Percentiles rank a stretch among this genome's conserved stretches.
Evolutionary conservation across 768 basidiomycete species (phyloP).

Genomic region (Mycena maculata): DNA sequence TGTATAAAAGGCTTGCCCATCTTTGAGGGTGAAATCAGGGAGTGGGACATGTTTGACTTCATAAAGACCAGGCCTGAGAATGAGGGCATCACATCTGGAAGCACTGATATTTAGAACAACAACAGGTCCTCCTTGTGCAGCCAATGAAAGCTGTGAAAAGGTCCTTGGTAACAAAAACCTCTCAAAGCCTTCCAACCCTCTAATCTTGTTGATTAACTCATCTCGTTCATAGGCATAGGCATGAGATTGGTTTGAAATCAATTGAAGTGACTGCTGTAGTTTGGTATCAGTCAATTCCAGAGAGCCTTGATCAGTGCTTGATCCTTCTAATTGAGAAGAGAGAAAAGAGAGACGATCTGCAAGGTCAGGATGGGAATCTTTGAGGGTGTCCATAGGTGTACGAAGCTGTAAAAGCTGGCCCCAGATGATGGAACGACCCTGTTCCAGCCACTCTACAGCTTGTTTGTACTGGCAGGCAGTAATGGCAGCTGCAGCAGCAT

Average conservation of each 20-base stretch:
- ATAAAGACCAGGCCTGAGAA: constrained; percentile 37
- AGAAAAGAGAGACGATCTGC: not conserved
- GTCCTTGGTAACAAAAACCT: constrained; percentile 43
- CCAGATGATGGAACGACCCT: constrained; percentile 41
- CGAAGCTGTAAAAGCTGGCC: constrained; percentile 33
- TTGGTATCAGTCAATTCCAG: not conserved
- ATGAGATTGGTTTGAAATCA: not conserved
- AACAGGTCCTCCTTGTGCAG: constrained; percentile 46
- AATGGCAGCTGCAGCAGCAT: constrained; percentile 13
- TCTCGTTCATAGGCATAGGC: not conserved
- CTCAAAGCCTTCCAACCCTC: constrained; percentile 42
- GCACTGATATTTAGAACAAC: constrained; percentile 49
- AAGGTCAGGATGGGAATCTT: not conserved
- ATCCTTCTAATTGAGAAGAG: not conserved
- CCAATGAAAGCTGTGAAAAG: constrained; percentile 31
- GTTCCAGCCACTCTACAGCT: constrained; percentile 42
- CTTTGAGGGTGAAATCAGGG: not conserved
- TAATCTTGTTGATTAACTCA: not conserved
- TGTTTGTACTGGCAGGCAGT: not conserved
- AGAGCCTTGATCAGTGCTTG: not conserved
- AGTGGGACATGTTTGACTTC: constrained; percentile 28
- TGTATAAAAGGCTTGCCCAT: not conserved
- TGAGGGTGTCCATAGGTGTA: constrained; percentile 36
- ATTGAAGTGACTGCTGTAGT: not conserved
- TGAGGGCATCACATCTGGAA: constrained; percentile 52